Percentiles rank a stretch among this genome's conserved stretches.
Evolutionary conservation across 1,139 yeast genomes (phyloP).

Genomic region (Yamadazyma buinensis): DNA sequence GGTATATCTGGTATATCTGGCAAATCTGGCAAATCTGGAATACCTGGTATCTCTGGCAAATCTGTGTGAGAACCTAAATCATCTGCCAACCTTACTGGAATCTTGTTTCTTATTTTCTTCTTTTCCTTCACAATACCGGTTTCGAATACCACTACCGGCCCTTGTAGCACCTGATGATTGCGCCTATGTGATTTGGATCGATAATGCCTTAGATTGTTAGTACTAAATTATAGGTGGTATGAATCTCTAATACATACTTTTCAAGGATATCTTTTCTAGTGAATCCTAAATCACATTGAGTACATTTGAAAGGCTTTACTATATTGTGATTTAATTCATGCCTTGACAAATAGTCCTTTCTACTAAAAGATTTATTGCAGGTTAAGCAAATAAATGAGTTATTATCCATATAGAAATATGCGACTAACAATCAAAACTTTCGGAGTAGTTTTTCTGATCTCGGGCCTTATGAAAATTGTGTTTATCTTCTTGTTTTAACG

Average conservation of each 20-base stretch:
- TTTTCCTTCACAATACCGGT: background rate
- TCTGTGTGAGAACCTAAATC: too few relatives aligned
- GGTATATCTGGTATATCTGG: too few relatives aligned
- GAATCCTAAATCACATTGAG: slow-evolving; percentile 8
- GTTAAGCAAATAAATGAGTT: too few relatives aligned
- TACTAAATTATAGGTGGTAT: background rate
- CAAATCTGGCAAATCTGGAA: too few relatives aligned
- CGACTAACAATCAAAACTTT: too few relatives aligned
- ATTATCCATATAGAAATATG: too few relatives aligned
- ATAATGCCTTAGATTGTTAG: slow-evolving; percentile 9
- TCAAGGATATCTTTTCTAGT: slow-evolving; percentile 11
- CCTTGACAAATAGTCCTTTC: slow-evolving; percentile 10
- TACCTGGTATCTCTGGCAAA: too few relatives aligned
- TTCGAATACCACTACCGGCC: background rate
- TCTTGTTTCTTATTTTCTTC: too few relatives aligned
- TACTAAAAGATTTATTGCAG: slow-evolving; percentile 7
- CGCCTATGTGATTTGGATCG: slow-evolving; percentile 9
- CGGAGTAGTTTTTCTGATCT: too few relatives aligned
- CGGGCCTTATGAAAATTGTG: too few relatives aligned
- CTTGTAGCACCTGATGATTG: background rate
- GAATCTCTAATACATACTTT: slow-evolving; percentile 3
- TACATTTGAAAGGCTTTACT: slow-evolving; percentile 9
- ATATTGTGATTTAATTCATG: slow-evolving; percentile 9
- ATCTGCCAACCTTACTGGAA: too few relatives aligned
- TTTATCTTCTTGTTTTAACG: too few relatives aligned